Evolutionary conservation across 1,284 basidiomycete genomes (phyloP), one percentile per base, ranked within the genome.

Genomic region (Cryptococcus sp.): DNA sequence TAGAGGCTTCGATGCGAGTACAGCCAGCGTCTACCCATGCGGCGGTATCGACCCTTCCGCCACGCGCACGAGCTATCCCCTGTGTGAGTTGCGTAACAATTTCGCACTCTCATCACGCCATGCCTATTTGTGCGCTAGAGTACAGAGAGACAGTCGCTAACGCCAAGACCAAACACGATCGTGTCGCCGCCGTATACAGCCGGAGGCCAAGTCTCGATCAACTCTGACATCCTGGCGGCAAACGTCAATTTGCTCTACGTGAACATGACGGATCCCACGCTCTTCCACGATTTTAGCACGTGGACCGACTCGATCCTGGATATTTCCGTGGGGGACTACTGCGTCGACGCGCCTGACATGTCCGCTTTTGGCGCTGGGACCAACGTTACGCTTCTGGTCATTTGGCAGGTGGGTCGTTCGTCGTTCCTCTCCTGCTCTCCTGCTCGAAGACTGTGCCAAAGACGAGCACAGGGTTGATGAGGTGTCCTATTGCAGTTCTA

Each of bases 271-370:
- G 55, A 68, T 50, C 68, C 68, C 11, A 52, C 57, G 16, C 43
- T 46, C 19, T 70, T 70, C 63, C 68, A 67, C 52, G 58, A 56
- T 17, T 70, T 72, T 59, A 61, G 54, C 38, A 65, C 63, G 23
- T 72, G 64, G 57, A 54, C 65, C 53, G 53, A 64, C 49, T 42
- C 69, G 23, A 22, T 72, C 43, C 35, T 51, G 15, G 60, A 64
- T 57, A 42, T 69, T 6, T 56, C 47, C n/a, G 52, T 60, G 3
- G 71, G 71, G 25, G 66, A 73, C 47, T 69, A 61, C 58, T 73
- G 71, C 57, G 54, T 61, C 40, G 22, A 57, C n/a, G 69, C 57
- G 23, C 71, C 71, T 17, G 71, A 73, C 64, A 71, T 73, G 52
- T 42, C 54, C 30, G 47, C 66, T 16, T 59, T 65, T 45, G 56